Evolutionary conservation across 345 rosid genomes (phyloP).

Genomic region (Eucalyptus pauciflora): DNA sequence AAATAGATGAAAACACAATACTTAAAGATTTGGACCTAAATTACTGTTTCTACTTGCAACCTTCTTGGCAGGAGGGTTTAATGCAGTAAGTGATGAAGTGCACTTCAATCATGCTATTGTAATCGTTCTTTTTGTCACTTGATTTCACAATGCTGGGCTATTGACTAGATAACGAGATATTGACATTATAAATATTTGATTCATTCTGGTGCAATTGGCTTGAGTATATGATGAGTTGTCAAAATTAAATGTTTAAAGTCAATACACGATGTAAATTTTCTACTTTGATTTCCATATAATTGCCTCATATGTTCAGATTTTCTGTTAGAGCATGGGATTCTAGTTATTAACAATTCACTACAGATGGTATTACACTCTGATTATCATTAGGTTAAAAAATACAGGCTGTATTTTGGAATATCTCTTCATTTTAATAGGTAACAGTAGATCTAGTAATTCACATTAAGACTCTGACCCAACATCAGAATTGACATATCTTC

Average conservation of each 20-base stretch:
- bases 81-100: conserved; percentile 36
- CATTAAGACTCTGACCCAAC: background rate
- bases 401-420: background rate
- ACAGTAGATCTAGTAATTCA: background rate
- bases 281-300: background rate
- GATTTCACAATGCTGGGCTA: background rate
- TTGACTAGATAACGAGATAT: background rate
- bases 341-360: background rate
- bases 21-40: conserved; percentile 93
- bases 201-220: background rate
- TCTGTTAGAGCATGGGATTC: background rate
- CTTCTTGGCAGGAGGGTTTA: conserved; percentile 89
- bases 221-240: background rate
- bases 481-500: background rate
- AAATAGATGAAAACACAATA: conserved; percentile 90
- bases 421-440: background rate
- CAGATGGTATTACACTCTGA: background rate
- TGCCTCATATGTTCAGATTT: background rate
- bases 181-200: background rate
- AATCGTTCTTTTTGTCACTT: background rate
- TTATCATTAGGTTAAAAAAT: background rate
- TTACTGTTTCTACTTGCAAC: conserved; percentile 76
- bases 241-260: background rate
- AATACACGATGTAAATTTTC: background rate
- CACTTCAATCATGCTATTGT: background rate